A percentile compares a stretch with the other conserved stretches of the same genome.
These are phyloP conservation scores for Aechmea fasciata DNA, from an alignment of 176 grass and related monocot genomes.

Conservation along the genomic window DNA sequence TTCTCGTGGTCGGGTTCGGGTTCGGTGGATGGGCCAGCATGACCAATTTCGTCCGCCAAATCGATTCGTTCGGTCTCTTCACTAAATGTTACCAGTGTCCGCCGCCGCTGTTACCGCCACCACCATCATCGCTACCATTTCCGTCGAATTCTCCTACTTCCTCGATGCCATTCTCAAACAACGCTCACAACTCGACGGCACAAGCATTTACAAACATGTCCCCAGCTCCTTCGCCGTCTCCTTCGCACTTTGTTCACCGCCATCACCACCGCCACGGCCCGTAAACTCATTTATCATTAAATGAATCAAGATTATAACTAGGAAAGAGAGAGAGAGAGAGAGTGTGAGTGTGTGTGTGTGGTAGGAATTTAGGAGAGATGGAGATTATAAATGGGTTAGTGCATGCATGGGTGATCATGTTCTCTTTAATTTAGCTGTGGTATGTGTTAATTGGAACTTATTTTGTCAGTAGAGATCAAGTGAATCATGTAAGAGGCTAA, in stretches of 20 bases:
- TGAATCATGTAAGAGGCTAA: too few relatives aligned
- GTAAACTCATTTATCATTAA: background rate
- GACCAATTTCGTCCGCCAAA: conserved; percentile 91
- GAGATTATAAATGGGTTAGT: too few relatives aligned
- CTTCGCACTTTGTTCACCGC: conserved; percentile 6
- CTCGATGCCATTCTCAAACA: conserved; percentile 27
- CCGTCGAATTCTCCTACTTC: conserved; percentile 8
- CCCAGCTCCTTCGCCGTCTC: conserved; percentile 13
- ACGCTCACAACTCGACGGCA: conserved; percentile 22
- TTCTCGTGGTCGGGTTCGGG: conserved; percentile 95
- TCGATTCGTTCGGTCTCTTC: conserved; percentile 91
- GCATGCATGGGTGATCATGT: too few relatives aligned
- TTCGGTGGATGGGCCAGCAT: conserved; percentile 98
- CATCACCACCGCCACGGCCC: conserved; percentile 9
- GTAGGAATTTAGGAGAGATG: too few relatives aligned
- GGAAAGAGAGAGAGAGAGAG: too few relatives aligned
- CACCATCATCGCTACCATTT: background rate
- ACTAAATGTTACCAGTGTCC: conserved; percentile 99
- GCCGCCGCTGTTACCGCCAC: conserved; percentile 1
- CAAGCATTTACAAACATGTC: conserved; percentile 9
- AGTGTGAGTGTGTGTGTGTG: too few relatives aligned
- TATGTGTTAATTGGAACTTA: too few relatives aligned
- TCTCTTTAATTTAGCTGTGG: too few relatives aligned
- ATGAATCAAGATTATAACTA: background rate
- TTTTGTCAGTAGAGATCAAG: too few relatives aligned